These are phyloP conservation scores for Apiospora koreana DNA, from an alignment of 2,329 filamentous ascomycete genomes.

Conservation along the genomic window DNA sequence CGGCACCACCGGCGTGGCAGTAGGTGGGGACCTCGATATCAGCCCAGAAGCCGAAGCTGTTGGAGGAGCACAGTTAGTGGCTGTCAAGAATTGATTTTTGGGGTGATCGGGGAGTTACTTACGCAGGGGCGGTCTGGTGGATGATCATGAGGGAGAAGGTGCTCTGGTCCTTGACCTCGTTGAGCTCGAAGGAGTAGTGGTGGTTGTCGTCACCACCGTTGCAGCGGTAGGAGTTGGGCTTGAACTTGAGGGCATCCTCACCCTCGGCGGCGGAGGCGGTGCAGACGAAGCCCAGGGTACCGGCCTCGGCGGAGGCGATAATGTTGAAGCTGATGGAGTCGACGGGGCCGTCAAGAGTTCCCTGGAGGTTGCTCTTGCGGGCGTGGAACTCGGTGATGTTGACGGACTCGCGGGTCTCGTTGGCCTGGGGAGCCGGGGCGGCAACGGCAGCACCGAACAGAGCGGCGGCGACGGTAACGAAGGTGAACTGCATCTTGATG, in stretches of 20 bases:
- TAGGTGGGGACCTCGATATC: background rate
- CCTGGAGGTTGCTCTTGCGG: background rate
- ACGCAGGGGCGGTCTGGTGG: background rate
- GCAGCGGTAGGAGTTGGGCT: background rate
- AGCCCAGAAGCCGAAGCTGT: background rate
- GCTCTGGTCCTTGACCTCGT: background rate
- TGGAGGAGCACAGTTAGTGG: background rate
- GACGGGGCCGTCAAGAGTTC: background rate
- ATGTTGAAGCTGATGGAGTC: background rate
- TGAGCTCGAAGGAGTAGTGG: background rate
- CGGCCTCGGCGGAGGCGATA: background rate
- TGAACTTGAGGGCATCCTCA: background rate
- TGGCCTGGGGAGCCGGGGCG: background rate
- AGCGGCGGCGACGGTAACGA: background rate
- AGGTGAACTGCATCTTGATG: slow-evolving; percentile 1
- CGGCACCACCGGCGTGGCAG: slow-evolving; percentile 4
- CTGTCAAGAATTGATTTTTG: background rate
- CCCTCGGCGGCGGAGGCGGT: background rate
- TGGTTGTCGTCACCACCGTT: background rate
- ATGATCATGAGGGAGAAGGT: background rate
- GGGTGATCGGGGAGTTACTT: background rate
- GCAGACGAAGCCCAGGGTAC: background rate
- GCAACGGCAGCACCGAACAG: background rate
- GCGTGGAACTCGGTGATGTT: background rate
- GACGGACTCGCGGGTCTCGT: background rate